Conservation (phyloP, 2,329 filamentous ascomycete genomes). For the Didymosphaeria variabile region DNA sequence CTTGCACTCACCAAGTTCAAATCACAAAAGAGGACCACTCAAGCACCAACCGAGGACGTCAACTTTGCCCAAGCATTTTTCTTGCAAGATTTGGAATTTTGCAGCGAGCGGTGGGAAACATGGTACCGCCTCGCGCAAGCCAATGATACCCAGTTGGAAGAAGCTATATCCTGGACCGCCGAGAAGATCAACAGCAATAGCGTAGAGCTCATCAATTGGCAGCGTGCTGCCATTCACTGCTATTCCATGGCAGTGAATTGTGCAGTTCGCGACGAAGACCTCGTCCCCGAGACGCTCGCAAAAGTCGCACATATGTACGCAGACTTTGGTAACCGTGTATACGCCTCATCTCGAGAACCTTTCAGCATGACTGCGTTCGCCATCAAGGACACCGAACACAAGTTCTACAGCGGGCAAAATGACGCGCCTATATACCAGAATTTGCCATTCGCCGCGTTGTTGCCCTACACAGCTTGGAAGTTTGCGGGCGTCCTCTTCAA, state of each 20-base stretch:
- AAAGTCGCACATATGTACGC: slow-evolving; percentile 72
- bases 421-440: slow-evolving; percentile 63
- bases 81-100: slow-evolving; percentile 83
- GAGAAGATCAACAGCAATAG: slow-evolving; percentile 91
- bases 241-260: slow-evolving; percentile 73
- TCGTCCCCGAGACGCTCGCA: slow-evolving; percentile 61
- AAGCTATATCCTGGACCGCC: slow-evolving; percentile 85
- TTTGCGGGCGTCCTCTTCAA: slow-evolving; percentile 70
- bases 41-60: slow-evolving; percentile 82
- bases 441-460: slow-evolving; percentile 65
- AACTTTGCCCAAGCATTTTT: slow-evolving; percentile 83
- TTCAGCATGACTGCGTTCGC: slow-evolving; percentile 73
- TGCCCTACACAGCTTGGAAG: slow-evolving; percentile 70
- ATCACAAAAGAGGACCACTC: slow-evolving; percentile 78
- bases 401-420: slow-evolving; percentile 64
- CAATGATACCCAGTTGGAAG: slow-evolving; percentile 87
- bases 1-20: slow-evolving; percentile 88
- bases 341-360: slow-evolving; percentile 73
- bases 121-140: slow-evolving; percentile 91
- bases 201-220: slow-evolving; percentile 75
- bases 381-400: slow-evolving; percentile 65
- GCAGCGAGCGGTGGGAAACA: slow-evolving; percentile 83
- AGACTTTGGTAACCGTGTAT: slow-evolving; percentile 74
- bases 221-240: slow-evolving; percentile 84
- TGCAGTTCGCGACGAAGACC: slow-evolving; percentile 65